Percentiles rank a stretch among this genome's conserved stretches.
phyloP scores from a whole-genome alignment of 2,329 filamentous ascomycete genomes.

The Trichoderma atrobrunneum region DNA sequence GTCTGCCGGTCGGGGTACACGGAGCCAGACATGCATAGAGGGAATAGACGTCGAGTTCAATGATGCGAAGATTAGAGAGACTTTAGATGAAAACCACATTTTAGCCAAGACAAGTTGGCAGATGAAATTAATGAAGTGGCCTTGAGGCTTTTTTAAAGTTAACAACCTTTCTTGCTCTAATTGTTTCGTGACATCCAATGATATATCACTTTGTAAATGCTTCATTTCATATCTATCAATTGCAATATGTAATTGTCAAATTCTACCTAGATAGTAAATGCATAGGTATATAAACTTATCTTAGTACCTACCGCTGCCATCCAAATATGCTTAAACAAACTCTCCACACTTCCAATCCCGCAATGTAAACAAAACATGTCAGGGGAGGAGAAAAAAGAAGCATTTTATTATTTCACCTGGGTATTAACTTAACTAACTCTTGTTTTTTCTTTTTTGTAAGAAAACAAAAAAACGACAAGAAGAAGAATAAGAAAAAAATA shows the following conservation, averaged over 20 bases:
- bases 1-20: slow-evolving; percentile 18
- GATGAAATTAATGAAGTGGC: slow-evolving; percentile 8
- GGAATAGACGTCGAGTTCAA: slow-evolving; percentile 20
- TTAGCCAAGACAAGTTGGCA: neutral
- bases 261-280: neutral
- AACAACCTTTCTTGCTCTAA: neutral
- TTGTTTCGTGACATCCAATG: neutral
- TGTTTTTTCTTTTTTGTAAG: slow-evolving; percentile 13
- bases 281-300: neutral
- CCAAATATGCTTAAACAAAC: neutral
- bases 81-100: slow-evolving; percentile 11
- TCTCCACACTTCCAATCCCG: neutral
- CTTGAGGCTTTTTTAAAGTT: neutral
- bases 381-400: neutral
- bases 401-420: slow-evolving; percentile 16
- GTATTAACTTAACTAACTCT: slow-evolving; percentile 15
- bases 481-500: neutral
- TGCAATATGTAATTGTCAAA: neutral
- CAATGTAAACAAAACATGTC: neutral
- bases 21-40: slow-evolving; percentile 20
- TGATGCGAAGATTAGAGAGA: slow-evolving; percentile 18
- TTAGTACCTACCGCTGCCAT: neutral
- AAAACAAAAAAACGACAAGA: neutral
- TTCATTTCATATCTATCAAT: neutral
- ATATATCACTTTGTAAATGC: too few species aligned